A percentile compares a stretch with the other conserved stretches of the same genome.
These are phyloP conservation scores for Cymbopogon citratus DNA, from an alignment of 176 grass and related monocot species.

Conservation along the genomic window DNA sequence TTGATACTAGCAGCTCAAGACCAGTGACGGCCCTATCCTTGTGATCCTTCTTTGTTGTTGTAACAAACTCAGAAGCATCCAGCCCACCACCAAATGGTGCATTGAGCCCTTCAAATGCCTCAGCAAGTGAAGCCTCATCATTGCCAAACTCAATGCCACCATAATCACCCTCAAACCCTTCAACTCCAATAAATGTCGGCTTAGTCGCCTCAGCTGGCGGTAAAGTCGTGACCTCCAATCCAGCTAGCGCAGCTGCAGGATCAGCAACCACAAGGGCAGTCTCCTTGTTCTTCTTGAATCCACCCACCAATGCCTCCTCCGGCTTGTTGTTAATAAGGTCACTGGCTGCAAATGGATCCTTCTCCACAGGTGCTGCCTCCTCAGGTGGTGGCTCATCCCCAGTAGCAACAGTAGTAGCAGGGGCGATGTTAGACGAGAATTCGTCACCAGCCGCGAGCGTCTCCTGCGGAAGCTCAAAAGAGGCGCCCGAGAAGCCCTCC, in stretches of 20 bases:
- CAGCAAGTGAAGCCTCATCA: conserved; percentile 83
- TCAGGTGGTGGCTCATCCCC: conserved; percentile 53
- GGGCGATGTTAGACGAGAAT: conserved; percentile 70
- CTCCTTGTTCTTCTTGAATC: conserved; percentile 91
- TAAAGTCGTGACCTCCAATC: conserved; percentile 83
- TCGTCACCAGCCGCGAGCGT: conserved; percentile 83
- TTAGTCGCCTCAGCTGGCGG: conserved; percentile 89
- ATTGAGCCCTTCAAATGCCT: conserved; percentile 93
- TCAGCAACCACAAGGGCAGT: conserved; percentile 55
- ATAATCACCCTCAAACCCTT: conserved; percentile 96
- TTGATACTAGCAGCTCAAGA: conserved; percentile 73
- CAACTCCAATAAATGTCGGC: conserved; percentile 79
- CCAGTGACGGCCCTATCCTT: conserved; percentile 65
- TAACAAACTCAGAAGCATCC: conserved; percentile 95
- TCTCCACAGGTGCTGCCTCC: conserved; percentile 53
- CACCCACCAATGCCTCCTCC: conserved; percentile 82
- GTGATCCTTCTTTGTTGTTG: conserved; percentile 68
- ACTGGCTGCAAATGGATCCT: conserved; percentile 90
- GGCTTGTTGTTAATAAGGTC: conserved; percentile 89
- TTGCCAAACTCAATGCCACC: conserved; percentile 93
- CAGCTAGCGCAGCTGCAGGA: conserved; percentile 70
- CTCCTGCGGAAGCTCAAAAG: conserved; percentile 81
- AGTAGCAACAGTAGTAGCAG: conserved; percentile 26
- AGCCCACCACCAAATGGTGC: conserved; percentile 94
- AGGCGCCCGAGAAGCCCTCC: conserved; percentile 47